Conservation (phyloP, 495 filamentous ascomycete genomes). For the Pseudevernia furfuracea region DNA sequence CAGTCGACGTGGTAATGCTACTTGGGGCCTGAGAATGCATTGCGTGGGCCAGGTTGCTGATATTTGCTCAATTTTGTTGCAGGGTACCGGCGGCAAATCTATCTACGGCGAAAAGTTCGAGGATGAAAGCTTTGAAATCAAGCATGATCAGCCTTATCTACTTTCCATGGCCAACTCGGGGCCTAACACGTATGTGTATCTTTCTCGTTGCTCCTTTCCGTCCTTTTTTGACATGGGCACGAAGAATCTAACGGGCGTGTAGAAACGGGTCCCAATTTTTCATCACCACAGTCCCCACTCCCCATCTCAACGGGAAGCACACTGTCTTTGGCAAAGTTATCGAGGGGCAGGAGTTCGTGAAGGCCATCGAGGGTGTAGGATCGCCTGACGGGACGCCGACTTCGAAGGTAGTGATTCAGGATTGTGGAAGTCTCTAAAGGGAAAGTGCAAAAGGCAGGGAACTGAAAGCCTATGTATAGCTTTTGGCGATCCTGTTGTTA, state of each 20-base stretch:
- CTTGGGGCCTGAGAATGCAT: not conserved
- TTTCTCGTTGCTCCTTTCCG: too few relatives aligned
- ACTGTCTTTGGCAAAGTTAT: constrained; percentile 77
- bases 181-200: constrained; percentile 46
- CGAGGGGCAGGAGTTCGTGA: constrained; percentile 63
- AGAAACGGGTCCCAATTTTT: constrained; percentile 63
- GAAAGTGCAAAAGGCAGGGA: not conserved
- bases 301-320: constrained; percentile 71
- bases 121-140: constrained; percentile 68
- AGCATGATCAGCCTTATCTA: constrained; percentile 55
- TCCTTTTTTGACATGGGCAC: not conserved
- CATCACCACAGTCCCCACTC: constrained; percentile 63
- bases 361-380: constrained; percentile 60
- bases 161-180: constrained; percentile 83
- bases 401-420: constrained; percentile 11
- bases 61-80: not conserved
- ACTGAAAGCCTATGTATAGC: not conserved
- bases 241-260: not conserved
- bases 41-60: not conserved
- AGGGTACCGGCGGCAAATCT: constrained; percentile 80
- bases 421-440: not conserved
- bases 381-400: not conserved
- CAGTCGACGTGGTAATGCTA: not conserved
- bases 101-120: constrained; percentile 83
- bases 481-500: not conserved